Percentiles rank a stretch among this genome's conserved stretches.
These are phyloP conservation scores for Alternaria solani DNA, from an alignment of 2,329 filamentous ascomycete genomes.

Conservation along the genomic window DNA sequence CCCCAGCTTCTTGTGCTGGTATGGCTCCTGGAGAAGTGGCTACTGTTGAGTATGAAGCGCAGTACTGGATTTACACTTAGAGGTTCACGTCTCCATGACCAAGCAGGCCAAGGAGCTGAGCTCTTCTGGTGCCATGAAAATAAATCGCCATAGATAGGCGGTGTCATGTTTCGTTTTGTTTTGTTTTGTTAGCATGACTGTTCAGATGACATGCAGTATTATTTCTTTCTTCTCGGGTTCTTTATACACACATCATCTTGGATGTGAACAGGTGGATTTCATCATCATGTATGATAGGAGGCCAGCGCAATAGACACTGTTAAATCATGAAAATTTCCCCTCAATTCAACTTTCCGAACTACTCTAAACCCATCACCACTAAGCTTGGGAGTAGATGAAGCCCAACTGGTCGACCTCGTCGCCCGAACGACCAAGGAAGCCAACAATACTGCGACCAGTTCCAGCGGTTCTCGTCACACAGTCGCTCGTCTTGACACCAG, in stretches of 20 bases:
- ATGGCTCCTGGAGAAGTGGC: slow-evolving; percentile 59
- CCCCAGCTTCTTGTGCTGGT: slow-evolving; percentile 73
- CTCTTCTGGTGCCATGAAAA: not conserved
- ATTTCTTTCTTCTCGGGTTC: not conserved
- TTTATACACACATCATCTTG: not conserved
- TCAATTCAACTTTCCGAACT: not conserved
- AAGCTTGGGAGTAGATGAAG: slow-evolving; percentile 37
- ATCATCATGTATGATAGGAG: not conserved
- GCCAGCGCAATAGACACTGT: not conserved
- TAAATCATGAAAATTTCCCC: not conserved
- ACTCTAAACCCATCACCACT: not conserved
- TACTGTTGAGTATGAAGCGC: slow-evolving; percentile 80
- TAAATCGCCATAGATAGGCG: not conserved
- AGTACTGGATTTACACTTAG: slow-evolving; percentile 71
- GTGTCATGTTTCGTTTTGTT: not conserved
- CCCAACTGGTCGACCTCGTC: slow-evolving; percentile 66
- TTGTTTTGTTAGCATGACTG: not conserved
- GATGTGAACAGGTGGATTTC: not conserved
- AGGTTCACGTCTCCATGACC: not conserved
- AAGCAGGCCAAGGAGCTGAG: not conserved
- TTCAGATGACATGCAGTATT: not conserved
- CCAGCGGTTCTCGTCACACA: slow-evolving; percentile 60
- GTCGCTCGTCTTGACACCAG: slow-evolving; percentile 58
- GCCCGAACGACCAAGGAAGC: slow-evolving; percentile 61
- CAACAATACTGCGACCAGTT: slow-evolving; percentile 62